Percentiles rank a stretch among this genome's conserved stretches.
phyloP scores from a whole-genome alignment of 2,329 filamentous ascomycete genomes.

The Aspergillus chevalieri region DNA sequence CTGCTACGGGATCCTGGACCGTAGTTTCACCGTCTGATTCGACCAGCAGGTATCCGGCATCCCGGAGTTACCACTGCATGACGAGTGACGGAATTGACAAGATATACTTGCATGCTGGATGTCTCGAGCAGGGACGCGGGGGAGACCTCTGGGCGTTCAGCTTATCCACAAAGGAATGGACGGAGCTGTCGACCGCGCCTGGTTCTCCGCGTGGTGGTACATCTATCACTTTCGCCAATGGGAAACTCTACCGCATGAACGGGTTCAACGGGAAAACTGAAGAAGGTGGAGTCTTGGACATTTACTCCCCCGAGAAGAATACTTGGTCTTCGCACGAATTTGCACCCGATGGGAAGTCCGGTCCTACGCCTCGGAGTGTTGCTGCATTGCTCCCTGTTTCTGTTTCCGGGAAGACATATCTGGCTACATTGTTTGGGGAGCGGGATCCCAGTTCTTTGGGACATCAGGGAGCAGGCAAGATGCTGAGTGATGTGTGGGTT shows the following conservation, averaged over 20 bases:
- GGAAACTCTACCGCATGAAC: conserved; percentile 69
- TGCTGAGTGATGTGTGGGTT: conserved; percentile 49
- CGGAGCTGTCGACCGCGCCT: conserved; percentile 60
- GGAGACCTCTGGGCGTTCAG: conserved; percentile 75
- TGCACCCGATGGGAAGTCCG: conserved; percentile 38
- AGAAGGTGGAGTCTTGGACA: conserved; percentile 65
- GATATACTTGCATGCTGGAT: conserved; percentile 72
- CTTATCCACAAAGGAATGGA: conserved; percentile 59
- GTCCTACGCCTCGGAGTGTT: conserved; percentile 48
- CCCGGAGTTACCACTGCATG: conserved; percentile 65
- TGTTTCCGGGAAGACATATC: conserved; percentile 26
- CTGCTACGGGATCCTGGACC: conserved; percentile 58
- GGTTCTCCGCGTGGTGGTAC: conserved; percentile 61
- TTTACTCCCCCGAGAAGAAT: conserved; percentile 40
- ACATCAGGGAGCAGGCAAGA: conserved; percentile 52
- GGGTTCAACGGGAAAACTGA: conserved; percentile 68
- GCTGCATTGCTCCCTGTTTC: conserved; percentile 39
- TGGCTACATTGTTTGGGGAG: conserved; percentile 52
- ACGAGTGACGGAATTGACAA: conserved; percentile 59
- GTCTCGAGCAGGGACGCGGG: conserved; percentile 56
- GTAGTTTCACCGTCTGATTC: conserved; percentile 52
- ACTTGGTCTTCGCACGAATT: conserved; percentile 33
- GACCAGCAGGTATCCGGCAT: conserved; percentile 48
- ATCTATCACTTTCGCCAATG: conserved; percentile 58
- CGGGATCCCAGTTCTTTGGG: conserved; percentile 48